These are phyloP conservation scores for Tulasnella sp. DNA, from an alignment of 768 basidiomycete genomes.

Conservation along the genomic window DNA sequence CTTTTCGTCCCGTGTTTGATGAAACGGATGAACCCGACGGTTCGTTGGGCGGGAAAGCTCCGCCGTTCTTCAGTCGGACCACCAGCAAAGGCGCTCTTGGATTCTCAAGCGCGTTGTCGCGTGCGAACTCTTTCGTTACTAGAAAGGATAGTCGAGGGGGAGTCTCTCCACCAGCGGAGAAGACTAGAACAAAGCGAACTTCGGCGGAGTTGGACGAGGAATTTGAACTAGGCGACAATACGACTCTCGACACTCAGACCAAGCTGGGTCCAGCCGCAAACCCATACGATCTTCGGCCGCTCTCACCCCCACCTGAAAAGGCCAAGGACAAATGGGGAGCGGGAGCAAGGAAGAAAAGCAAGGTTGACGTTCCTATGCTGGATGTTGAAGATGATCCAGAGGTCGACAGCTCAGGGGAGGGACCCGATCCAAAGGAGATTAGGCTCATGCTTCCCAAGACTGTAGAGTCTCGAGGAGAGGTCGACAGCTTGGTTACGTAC, in stretches of 20 bases:
- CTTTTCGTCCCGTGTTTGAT: constrained; percentile 8
- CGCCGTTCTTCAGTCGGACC: neutral
- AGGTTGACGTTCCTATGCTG: constrained; percentile 1
- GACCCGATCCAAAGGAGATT: neutral
- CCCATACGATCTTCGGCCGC: constrained; percentile 8
- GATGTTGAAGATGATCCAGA: neutral
- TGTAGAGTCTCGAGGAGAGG: neutral
- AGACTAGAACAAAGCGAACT: neutral
- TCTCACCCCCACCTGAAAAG: constrained; percentile 4
- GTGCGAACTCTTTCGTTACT: neutral
- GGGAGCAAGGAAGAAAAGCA: constrained; percentile 7
- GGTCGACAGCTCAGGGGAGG: neutral
- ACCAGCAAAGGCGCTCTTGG: too few relatives aligned
- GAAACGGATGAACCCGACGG: neutral
- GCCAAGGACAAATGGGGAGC: constrained; percentile 13
- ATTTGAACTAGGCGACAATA: neutral
- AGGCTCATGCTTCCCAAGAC: neutral
- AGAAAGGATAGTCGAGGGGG: too few relatives aligned
- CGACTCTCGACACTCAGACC: neutral
- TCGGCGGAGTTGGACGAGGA: neutral
- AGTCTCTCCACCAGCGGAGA: too few relatives aligned
- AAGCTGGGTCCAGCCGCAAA: neutral
- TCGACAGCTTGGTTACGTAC: neutral
- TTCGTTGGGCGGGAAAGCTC: neutral
- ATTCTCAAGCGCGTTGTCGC: too few relatives aligned